Evolutionary conservation across 768 basidiomycete genomes (phyloP), one percentile per base, ranked within the genome.

Genomic region (Paxillus involutus): DNA sequence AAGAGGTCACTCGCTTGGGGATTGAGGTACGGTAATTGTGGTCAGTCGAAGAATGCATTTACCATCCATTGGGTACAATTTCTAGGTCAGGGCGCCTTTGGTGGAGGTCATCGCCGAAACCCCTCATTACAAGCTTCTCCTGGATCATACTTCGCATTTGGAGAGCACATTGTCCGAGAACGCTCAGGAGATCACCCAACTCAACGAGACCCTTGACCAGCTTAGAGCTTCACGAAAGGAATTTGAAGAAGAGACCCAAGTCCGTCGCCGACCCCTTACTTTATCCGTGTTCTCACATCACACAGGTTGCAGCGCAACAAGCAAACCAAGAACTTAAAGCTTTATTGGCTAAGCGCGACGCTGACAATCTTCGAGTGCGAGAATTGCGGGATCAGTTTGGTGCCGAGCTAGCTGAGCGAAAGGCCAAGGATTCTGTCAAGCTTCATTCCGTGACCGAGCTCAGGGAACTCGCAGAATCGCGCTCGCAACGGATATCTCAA

Each of bases 401-500:
- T 8, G 81, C 84, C 4, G 91, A 92, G 59, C 60, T 89, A 29
- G 67, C 75, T 33, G 92, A 94, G 63, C 80, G 86, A 52, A 85
- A 81, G 65, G 79, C 81, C 24, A 83, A 80, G 59, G 89, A 91
- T 32, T 62, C 64, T 45, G 72, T 81, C 46, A 89, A 84, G 65
- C 59, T 79, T 32, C 73, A 80, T 8, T 83, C 85, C 11, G 61
- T 80, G 9, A 79, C 86, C 49, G 87, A 94, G 65, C 77, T 84
- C 47, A 85, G 86, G 64, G 72, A 73, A 3, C 71, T 94, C 29
- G 80, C 82, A 6, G 83, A 86, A 49, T 80, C 84, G 8, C 83
- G 86, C 59, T 74, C 76, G 84, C 89, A 89, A 55, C 87, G 94
- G 37, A 85, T 98, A 42, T 66, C 67, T 12, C 80, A 83, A 29